Base-by-base conservation (phyloP, 116 monocot species). In the Cymodocea nodosa region DNA sequence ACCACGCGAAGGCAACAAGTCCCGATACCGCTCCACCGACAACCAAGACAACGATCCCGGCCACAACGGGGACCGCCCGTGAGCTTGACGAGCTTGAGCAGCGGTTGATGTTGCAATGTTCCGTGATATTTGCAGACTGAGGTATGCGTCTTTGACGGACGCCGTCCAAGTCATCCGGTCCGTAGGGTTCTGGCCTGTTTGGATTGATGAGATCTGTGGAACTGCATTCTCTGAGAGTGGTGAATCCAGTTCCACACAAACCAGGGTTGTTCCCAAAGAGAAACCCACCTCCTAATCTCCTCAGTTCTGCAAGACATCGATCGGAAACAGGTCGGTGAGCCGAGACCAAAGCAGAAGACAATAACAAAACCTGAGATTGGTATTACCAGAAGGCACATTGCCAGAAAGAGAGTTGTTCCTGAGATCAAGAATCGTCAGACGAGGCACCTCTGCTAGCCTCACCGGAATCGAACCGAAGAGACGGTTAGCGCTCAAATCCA, bases 341-440 rank as follows among this genome's bases (percentile, higher is more conserved):
- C 25, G 53, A 53, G 16, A 63, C 34, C n/a, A 63, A 56, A n/a
- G 35, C 40, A 55, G 24, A 19, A 60, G 50, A 70, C 17, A 22
- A 50, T 16, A 52, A 0, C 8, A 17, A 2, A 70, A 0, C 25
- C 0, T 44, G 3, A 19, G 5, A 10, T 20, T 18, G 57, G 44
- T 2, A 58, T 39, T 82, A 87, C 91, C 91, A 23, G 74, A 55
- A 65, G 84, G 88, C n/a, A 88, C 88, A 70, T 55, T 82, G 72
- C 88, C 88, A 14, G 88, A 88, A 22, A 88, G 82, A 14, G 74
- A 69, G 70, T 81, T 81, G 74, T 77, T 77, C 30, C 66, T 51
- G 20, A 81, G 70, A 49, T 81, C 81, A 1, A 81, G 63, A 15
- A 77, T 53, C 19, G 18, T 22, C 0, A 81, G 63, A 50, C 37